Evolutionary conservation across 2,329 filamentous ascomycete genomes (phyloP).

Genomic region (Pseudogymnoascus sp.): DNA sequence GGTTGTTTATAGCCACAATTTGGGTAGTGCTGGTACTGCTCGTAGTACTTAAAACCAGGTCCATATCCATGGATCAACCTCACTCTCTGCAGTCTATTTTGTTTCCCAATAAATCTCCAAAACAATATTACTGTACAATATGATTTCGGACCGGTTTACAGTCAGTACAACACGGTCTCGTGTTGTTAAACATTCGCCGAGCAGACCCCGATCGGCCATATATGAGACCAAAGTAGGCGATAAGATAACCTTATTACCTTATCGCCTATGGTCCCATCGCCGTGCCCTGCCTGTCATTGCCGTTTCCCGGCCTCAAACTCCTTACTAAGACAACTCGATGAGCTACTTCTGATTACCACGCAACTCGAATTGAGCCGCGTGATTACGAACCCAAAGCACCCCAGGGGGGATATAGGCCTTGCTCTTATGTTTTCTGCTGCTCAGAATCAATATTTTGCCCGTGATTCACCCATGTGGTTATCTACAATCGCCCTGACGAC

Average conservation of each 20-base stretch:
- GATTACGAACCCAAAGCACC: not conserved
- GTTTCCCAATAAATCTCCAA: not conserved
- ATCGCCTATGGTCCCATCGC: not conserved
- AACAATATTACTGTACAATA: not conserved
- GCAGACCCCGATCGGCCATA: not conserved
- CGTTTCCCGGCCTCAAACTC: not conserved
- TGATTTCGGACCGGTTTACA: not conserved
- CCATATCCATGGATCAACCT: not conserved
- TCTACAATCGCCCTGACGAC: not conserved
- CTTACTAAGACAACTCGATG: constrained; percentile 4
- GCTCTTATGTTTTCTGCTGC: not conserved
- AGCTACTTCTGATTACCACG: not conserved
- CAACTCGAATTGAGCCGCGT: not conserved
- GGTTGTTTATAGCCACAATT: not conserved
- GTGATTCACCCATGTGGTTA: not conserved
- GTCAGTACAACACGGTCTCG: not conserved
- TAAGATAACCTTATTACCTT: not conserved
- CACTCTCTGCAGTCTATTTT: not conserved
- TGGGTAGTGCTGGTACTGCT: not conserved
- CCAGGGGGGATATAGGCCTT: not conserved
- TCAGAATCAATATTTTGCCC: not conserved
- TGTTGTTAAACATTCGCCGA: not conserved
- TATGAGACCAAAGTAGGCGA: not conserved
- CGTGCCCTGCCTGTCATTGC: not conserved
- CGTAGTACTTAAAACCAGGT: not conserved